phyloP scores from a whole-genome alignment of 176 grass and related monocot species.

The Avena atlantica region DNA sequence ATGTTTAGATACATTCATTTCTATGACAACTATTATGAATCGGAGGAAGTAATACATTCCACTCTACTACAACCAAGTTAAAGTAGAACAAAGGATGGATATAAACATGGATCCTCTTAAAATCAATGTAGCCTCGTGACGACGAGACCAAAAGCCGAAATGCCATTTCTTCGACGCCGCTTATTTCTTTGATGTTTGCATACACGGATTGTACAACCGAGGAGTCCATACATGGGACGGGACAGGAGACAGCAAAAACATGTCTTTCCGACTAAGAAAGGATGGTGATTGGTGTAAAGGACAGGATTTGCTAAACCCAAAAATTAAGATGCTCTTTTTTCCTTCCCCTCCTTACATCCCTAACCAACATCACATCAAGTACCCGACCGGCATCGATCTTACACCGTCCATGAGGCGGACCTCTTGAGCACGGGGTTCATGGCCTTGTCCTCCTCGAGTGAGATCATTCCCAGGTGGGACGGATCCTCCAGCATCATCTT shows the following conservation, averaged over 20 bases:
- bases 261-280: not conserved
- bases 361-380: conserved; percentile 22
- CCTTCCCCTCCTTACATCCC: not conserved
- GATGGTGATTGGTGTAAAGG: not conserved
- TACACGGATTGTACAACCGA: conserved; percentile 24
- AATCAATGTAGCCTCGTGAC: not conserved
- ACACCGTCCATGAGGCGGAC: conserved; percentile 82
- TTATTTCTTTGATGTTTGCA: conserved; percentile 14
- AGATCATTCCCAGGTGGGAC: conserved; percentile 93
- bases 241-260: not conserved
- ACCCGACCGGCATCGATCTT: conserved; percentile 16
- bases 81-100: too few relatives aligned
- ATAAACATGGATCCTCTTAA: too few relatives aligned
- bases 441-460: conserved; percentile 87
- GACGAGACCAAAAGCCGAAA: not conserved
- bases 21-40: too few relatives aligned
- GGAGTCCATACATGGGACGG: not conserved
- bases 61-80: too few relatives aligned
- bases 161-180: not conserved
- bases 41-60: too few relatives aligned
- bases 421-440: conserved; percentile 78
- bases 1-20: too few relatives aligned
- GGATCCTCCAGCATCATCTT: conserved; percentile 99
- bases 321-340: not conserved
- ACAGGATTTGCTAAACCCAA: conserved; percentile 32